Conservation (phyloP, 2,329 filamentous ascomycete genomes). For the Dactylonectria macrodidyma region DNA sequence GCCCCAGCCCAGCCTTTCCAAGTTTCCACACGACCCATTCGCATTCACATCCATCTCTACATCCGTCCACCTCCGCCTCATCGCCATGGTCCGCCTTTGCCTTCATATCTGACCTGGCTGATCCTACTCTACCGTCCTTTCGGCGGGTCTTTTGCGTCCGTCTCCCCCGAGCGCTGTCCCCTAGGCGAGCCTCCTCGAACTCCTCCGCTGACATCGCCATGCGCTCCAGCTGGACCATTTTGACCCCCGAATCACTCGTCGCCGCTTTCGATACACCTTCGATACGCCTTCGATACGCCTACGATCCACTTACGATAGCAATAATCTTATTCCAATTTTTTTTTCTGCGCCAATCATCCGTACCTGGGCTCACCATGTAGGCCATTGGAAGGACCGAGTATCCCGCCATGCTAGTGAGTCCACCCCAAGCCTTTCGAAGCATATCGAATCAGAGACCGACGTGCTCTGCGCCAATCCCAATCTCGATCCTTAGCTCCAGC, state of each 20-base stretch:
- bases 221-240: constrained; percentile 21
- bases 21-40: constrained; percentile 32
- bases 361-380: constrained; percentile 67
- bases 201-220: constrained; percentile 32
- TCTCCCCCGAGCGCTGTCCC: not conserved
- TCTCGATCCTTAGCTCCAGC: too few relatives aligned
- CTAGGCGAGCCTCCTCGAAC: constrained; percentile 4
- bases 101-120: not conserved
- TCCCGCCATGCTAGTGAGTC: too few relatives aligned
- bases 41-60: constrained; percentile 14
- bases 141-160: too few relatives aligned
- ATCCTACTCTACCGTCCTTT: not conserved
- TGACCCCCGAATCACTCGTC: constrained; percentile 18
- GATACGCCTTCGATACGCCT: not conserved
- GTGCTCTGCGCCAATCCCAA: too few relatives aligned
- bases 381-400: too few relatives aligned
- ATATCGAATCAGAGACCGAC: too few relatives aligned
- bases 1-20: constrained; percentile 34
- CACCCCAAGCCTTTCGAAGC: too few relatives aligned
- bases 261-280: not conserved
- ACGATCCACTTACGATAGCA: not conserved
- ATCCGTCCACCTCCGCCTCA: constrained; percentile 1
- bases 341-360: constrained; percentile 28
- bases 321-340: not conserved
- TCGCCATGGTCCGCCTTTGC: constrained; percentile 16